These are phyloP conservation scores for Oenanthe javanica DNA, from an alignment of 140 eudicot species.

Conservation along the genomic window DNA sequence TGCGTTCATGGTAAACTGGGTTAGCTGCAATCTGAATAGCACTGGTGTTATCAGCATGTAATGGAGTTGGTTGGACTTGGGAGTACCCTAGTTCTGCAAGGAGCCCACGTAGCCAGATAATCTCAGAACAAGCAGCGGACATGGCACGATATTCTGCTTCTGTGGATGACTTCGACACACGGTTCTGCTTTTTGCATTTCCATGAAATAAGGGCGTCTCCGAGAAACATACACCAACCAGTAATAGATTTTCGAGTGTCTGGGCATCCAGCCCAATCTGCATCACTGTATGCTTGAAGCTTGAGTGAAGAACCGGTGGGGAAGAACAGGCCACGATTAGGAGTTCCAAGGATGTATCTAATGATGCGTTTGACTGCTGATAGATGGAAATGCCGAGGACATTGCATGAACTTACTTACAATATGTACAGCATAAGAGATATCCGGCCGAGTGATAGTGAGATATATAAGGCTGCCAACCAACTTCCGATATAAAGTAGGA, in stretches of 20 bases:
- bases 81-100: too few relatives aligned
- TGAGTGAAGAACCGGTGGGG: conserved; percentile 38
- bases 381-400: background rate
- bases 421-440: background rate
- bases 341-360: background rate
- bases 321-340: background rate
- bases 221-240: too few relatives aligned
- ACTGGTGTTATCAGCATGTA: too few relatives aligned
- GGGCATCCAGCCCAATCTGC: background rate
- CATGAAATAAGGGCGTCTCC: conserved; percentile 25
- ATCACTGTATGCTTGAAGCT: background rate
- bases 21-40: too few relatives aligned
- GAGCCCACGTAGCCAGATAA: background rate
- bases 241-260: background rate
- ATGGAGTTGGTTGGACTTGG: too few relatives aligned
- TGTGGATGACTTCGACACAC: background rate
- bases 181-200: background rate
- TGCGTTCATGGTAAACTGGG: too few relatives aligned
- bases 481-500: background rate
- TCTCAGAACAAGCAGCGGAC: background rate
- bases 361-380: background rate
- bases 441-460: background rate
- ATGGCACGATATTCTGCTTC: background rate
- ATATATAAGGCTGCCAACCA: background rate
- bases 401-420: background rate